Conservation (phyloP, 164 flowering plant genomes). For the Dillenia turbinata region DNA sequence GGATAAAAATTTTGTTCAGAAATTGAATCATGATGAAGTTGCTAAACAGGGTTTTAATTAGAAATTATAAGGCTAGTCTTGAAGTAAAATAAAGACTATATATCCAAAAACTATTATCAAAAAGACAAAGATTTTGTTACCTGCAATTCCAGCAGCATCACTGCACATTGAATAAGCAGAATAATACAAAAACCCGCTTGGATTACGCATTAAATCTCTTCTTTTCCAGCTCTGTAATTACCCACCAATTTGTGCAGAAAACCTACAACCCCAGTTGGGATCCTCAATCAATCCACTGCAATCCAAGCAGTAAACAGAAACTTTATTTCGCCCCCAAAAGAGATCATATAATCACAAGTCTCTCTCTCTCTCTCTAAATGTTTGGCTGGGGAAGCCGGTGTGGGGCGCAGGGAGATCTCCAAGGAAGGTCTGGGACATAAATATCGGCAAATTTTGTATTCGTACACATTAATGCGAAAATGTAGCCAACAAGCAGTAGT, state of each 20-base stretch:
- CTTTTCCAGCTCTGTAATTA: too few species aligned
- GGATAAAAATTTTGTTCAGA: too few species aligned
- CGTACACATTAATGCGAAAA: too few species aligned
- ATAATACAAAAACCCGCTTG: slow-evolving; percentile 1
- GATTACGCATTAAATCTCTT: slow-evolving; percentile 6
- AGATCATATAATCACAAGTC: neutral
- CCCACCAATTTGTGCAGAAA: too few species aligned
- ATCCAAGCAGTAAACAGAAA: too few species aligned
- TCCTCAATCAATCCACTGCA: slow-evolving; percentile 5
- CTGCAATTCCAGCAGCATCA: slow-evolving; percentile 73
- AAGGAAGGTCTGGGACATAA: too few species aligned
- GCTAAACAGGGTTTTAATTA: too few species aligned
- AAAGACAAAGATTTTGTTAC: slow-evolving; percentile 18
- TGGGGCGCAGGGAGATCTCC: too few species aligned
- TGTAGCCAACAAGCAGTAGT: too few species aligned
- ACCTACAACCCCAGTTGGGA: slow-evolving; percentile 7
- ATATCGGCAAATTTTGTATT: too few species aligned
- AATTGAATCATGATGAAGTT: too few species aligned
- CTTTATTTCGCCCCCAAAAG: neutral
- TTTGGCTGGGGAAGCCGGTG: neutral
- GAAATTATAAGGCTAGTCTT: too few species aligned
- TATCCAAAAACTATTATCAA: neutral
- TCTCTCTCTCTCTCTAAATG: neutral
- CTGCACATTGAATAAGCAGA: slow-evolving; percentile 20
- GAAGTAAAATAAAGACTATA: neutral